phyloP scores from a whole-genome alignment of 208 protist genomes.

The Polymyxa betae region DNA sequence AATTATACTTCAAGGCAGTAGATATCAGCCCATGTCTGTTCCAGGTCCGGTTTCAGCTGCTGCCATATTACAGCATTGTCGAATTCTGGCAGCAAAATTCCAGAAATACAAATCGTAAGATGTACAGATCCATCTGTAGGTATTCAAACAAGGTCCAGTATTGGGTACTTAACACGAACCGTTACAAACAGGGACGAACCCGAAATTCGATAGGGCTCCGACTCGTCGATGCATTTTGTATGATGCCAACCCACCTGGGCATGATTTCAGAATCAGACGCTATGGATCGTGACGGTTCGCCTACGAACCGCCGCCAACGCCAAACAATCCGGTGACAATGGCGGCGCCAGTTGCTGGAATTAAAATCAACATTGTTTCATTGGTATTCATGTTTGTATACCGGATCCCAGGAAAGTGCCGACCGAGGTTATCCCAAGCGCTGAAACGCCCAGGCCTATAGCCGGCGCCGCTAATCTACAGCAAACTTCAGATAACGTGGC shows the following conservation, averaged over 20 bases:
- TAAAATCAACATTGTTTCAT: background rate
- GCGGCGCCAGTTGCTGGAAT: constrained; percentile 1
- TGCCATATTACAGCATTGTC: background rate
- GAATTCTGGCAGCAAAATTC: background rate
- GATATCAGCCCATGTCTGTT: background rate
- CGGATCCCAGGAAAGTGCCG: background rate
- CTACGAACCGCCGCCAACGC: background rate
- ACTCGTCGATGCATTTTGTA: constrained; percentile 49
- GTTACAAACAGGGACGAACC: background rate
- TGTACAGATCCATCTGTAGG: constrained; percentile 9
- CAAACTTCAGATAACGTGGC: background rate
- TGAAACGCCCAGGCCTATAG: background rate
- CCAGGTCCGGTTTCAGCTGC: background rate
- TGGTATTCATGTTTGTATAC: background rate
- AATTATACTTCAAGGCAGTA: constrained; percentile 12
- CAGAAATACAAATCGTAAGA: background rate
- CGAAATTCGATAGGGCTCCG: constrained; percentile 22
- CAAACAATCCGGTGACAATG: constrained; percentile 33
- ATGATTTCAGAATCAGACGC: background rate
- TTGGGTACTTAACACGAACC: background rate
- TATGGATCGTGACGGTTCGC: background rate
- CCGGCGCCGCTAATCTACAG: constrained; percentile 2
- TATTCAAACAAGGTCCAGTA: background rate
- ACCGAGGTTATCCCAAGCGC: constrained; percentile 25
- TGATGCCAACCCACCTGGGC: background rate